Conservation (phyloP, 306 rosid genomes). For the Gastrolobium villosum region DNA sequence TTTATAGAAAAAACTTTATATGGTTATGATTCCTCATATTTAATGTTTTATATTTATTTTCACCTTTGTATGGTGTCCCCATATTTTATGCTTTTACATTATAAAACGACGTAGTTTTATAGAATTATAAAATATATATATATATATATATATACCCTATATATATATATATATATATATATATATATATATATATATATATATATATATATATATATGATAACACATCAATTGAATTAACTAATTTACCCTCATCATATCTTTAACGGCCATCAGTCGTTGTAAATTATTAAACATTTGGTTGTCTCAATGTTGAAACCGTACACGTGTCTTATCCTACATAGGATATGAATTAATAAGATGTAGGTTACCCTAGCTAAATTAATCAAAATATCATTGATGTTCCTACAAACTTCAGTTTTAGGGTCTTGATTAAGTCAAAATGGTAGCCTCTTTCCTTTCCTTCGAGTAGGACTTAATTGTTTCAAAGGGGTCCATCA, state of each 20-base stretch:
- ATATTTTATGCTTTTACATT: too few relatives aligned
- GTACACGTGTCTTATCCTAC: slow-evolving; percentile 45
- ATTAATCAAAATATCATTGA: slow-evolving; percentile 32
- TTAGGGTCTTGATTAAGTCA: slow-evolving; percentile 66
- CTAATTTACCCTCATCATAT: slow-evolving; percentile 42
- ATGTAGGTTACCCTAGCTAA: slow-evolving; percentile 15
- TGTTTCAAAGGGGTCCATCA: slow-evolving; percentile 56
- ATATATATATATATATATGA: neutral
- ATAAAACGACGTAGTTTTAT: too few relatives aligned
- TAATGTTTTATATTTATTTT: too few relatives aligned
- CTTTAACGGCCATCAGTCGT: slow-evolving; percentile 42
- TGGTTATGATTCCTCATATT: too few relatives aligned
- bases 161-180: slow-evolving; percentile 12
- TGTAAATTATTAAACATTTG: slow-evolving; percentile 25
- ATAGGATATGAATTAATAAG: neutral
- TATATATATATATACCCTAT: too few relatives aligned
- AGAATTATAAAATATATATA: too few relatives aligned
- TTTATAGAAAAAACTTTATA: too few relatives aligned
- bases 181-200: slow-evolving; percentile 19
- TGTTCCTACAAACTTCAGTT: slow-evolving; percentile 18
- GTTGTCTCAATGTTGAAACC: slow-evolving; percentile 10
- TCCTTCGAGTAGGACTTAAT: slow-evolving; percentile 56
- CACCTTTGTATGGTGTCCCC: too few relatives aligned
- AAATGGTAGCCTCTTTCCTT: slow-evolving; percentile 55
- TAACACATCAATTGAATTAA: slow-evolving; percentile 37